Conservation (phyloP, 148 eudicot species). For the Pharnaceum exiguum region DNA sequence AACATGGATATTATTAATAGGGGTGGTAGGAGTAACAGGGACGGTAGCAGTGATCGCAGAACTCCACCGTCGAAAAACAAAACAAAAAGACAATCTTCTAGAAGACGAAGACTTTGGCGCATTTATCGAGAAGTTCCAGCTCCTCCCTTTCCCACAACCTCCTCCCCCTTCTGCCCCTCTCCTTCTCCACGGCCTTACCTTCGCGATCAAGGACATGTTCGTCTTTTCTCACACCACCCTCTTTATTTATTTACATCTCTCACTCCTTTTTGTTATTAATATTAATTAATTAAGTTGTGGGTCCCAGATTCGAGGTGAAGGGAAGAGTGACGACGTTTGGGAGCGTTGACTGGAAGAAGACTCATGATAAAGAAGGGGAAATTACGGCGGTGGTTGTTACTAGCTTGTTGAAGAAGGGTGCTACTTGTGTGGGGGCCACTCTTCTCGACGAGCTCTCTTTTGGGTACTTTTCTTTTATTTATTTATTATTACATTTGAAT, state of each 20-base stretch:
- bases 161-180: slow-evolving; percentile 82
- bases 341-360: slow-evolving; percentile 72
- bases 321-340: slow-evolving; percentile 77
- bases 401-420: slow-evolving; percentile 74
- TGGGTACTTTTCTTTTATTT: slow-evolving; percentile 38
- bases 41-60: slow-evolving; percentile 61
- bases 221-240: slow-evolving; percentile 4
- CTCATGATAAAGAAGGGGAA: slow-evolving; percentile 57
- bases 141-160: slow-evolving; percentile 71
- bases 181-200: slow-evolving; percentile 45
- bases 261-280: background rate
- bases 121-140: slow-evolving; percentile 59
- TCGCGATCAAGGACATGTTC: slow-evolving; percentile 69
- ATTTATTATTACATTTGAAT: background rate
- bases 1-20: slow-evolving; percentile 65
- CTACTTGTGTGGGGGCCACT: slow-evolving; percentile 80
- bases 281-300: slow-evolving; percentile 1
- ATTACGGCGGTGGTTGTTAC: slow-evolving; percentile 63
- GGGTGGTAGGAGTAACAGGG: too few relatives aligned
- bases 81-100: slow-evolving; percentile 14
- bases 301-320: slow-evolving; percentile 66
- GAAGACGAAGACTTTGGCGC: slow-evolving; percentile 64
- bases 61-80: slow-evolving; percentile 26
- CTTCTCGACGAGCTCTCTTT: slow-evolving; percentile 71
- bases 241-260: background rate